phyloP scores from a whole-genome alignment of 352 stramenopile species.

The Phytopythium sindhum region DNA sequence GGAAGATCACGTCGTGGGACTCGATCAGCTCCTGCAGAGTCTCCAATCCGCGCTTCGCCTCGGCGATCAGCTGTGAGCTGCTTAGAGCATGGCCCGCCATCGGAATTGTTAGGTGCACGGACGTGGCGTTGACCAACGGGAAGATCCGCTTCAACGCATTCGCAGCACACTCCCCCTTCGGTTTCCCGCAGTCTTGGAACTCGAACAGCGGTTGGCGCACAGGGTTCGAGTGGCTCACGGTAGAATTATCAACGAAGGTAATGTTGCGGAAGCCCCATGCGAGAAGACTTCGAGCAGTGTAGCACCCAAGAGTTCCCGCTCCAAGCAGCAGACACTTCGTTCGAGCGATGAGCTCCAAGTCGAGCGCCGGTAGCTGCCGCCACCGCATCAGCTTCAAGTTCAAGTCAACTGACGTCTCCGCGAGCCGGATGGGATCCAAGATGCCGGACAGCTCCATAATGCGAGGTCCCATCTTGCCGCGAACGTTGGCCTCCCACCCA shows the following conservation, averaged over 20 bases:
- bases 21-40: slow-evolving; percentile 89
- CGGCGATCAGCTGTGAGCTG: slow-evolving; percentile 48
- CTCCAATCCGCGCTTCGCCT: slow-evolving; percentile 66
- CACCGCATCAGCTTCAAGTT: slow-evolving; percentile 99
- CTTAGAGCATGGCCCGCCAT: slow-evolving; percentile 96
- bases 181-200: slow-evolving; percentile 92
- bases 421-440: slow-evolving; percentile 86
- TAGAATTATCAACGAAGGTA: slow-evolving; percentile 97
- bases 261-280: slow-evolving; percentile 98
- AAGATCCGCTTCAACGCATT: slow-evolving; percentile 91
- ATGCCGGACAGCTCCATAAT: slow-evolving; percentile 72
- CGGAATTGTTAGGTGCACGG: slow-evolving; percentile 94
- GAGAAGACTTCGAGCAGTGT: slow-evolving; percentile 92
- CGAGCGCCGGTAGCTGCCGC: slow-evolving; percentile 93
- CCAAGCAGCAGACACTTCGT: slow-evolving; percentile 96
- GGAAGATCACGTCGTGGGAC: slow-evolving; percentile 94
- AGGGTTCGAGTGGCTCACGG: slow-evolving; percentile 97
- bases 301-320: slow-evolving; percentile 96
- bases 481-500: slow-evolving; percentile 75
- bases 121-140: slow-evolving; percentile 86
- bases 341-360: slow-evolving; percentile 87
- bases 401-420: slow-evolving; percentile 95
- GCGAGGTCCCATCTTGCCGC: slow-evolving; percentile 68
- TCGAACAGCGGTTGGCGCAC: slow-evolving; percentile 97
- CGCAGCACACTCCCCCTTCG: slow-evolving; percentile 94